Evolutionary conservation across 164 flowering plant species (phyloP).

Genomic region (Umbilicus rupestris): DNA sequence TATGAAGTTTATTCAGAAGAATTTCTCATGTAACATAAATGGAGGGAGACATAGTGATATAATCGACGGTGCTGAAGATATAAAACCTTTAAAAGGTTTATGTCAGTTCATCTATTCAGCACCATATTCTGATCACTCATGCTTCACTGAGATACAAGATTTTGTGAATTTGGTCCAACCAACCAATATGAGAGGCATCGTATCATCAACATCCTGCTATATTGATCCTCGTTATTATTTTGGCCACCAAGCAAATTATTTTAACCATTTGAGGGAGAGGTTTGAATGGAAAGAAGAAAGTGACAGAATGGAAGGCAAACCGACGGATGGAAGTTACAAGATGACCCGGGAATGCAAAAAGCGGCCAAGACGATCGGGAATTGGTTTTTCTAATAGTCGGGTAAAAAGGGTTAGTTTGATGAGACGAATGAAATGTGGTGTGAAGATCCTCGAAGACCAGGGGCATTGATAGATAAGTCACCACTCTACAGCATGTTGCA

Average conservation of each 20-base stretch:
- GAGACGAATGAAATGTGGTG: constrained; percentile 50
- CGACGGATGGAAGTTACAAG: constrained; percentile 11
- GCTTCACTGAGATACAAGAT: constrained; percentile 56
- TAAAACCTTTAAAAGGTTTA: constrained; percentile 20
- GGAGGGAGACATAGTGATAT: constrained; percentile 5
- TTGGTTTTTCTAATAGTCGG: constrained; percentile 16
- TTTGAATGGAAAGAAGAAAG: constrained; percentile 16
- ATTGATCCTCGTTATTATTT: constrained; percentile 57
- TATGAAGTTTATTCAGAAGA: constrained; percentile 13
- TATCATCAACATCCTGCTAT: constrained; percentile 51
- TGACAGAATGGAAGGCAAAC: constrained; percentile 15
- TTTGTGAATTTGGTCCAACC: constrained; percentile 62
- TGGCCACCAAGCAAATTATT: constrained; percentile 26
- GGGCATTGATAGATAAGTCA: neutral
- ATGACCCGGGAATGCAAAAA: constrained; percentile 8
- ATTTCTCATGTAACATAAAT: constrained; percentile 10
- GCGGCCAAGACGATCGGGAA: constrained; percentile 16
- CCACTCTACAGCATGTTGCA: neutral
- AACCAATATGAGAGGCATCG: constrained; percentile 52
- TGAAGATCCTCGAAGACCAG: constrained; percentile 15
- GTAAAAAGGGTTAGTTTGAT: constrained; percentile 30
- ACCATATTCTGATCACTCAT: constrained; percentile 79
- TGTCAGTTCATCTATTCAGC: constrained; percentile 48
- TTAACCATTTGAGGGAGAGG: constrained; percentile 14
- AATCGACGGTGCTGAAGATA: constrained; percentile 13